Percentiles rank a stretch among this genome's conserved stretches.
Conservation (phyloP, 2,329 filamentous ascomycete species). For the Akanthomyces muscarius region DNA sequence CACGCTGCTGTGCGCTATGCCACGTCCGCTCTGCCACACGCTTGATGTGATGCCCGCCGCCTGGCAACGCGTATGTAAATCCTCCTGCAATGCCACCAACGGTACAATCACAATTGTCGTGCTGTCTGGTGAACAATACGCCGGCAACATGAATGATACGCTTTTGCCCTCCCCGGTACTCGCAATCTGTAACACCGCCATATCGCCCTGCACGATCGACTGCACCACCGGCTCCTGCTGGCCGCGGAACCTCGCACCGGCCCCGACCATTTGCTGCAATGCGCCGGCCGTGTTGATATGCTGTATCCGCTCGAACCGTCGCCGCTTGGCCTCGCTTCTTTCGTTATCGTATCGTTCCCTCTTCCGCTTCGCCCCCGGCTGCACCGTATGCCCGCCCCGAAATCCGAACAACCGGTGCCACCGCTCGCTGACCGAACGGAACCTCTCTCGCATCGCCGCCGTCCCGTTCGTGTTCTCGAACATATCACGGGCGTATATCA, state of each 20-base stretch:
- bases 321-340: neutral
- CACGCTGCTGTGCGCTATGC: neutral
- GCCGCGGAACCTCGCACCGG: constrained; percentile 6
- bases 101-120: constrained; percentile 18
- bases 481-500: constrained; percentile 19
- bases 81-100: constrained; percentile 13
- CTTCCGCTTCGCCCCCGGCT: constrained; percentile 5
- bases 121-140: constrained; percentile 12
- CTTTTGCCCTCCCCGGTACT: constrained; percentile 21
- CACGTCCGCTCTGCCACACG: neutral
- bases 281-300: too few relatives aligned
- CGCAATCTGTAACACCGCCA: constrained; percentile 18
- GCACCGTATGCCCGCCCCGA: neutral
- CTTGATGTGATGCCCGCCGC: neutral
- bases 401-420: constrained; percentile 21
- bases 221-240: constrained; percentile 17
- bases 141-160: constrained; percentile 21
- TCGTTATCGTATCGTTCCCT: neutral
- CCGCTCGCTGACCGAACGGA: constrained; percentile 18
- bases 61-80: constrained; percentile 13
- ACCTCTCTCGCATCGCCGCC: constrained; percentile 13
- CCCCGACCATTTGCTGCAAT: constrained; percentile 18
- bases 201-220: constrained; percentile 12
- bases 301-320: constrained; percentile 3
- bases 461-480: constrained; percentile 9